phyloP scores from a whole-genome alignment of 2,329 filamentous ascomycete genomes.

The Aspergillus fischeri region DNA sequence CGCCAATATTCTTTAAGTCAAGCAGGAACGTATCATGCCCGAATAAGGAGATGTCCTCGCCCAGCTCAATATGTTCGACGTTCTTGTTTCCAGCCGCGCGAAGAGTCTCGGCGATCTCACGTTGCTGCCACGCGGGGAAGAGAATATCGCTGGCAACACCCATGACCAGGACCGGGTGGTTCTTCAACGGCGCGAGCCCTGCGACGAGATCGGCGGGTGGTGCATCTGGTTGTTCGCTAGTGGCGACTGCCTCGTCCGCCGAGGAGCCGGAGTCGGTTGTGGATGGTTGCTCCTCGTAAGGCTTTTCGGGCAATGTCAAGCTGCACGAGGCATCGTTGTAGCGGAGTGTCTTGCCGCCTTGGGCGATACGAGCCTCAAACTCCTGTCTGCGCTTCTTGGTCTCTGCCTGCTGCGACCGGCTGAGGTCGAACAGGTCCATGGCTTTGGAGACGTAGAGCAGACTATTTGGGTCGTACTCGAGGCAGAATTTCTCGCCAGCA shows the following conservation, averaged over 20 bases:
- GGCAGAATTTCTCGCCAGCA: constrained; percentile 94
- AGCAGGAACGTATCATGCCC: constrained; percentile 95
- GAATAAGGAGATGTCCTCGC: constrained; percentile 90
- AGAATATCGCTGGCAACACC: constrained; percentile 94
- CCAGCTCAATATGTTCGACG: constrained; percentile 85
- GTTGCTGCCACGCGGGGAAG: constrained; percentile 97
- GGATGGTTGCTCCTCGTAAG: constrained; percentile 81
- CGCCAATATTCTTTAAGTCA: constrained; percentile 87
- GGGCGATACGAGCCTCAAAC: constrained; percentile 56
- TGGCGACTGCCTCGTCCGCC: constrained; percentile 27
- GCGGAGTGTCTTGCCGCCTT: constrained; percentile 33
- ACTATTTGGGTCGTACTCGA: constrained; percentile 95
- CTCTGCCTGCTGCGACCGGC: constrained; percentile 63
- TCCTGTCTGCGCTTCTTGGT: constrained; percentile 60
- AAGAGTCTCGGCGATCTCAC: constrained; percentile 84
- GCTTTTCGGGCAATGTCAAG: constrained; percentile 73
- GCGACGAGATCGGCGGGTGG: constrained; percentile 76
- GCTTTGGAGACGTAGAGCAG: constrained; percentile 95
- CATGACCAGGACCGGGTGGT: constrained; percentile 81
- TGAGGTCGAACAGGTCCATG: constrained; percentile 97
- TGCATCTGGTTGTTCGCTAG: constrained; percentile 24
- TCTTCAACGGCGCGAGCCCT: constrained; percentile 66
- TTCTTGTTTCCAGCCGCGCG: constrained; percentile 70
- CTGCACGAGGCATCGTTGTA: constrained; percentile 59
- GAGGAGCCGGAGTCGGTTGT: constrained; percentile 38